A percentile compares a stretch with the other conserved stretches of the same genome.
phyloP scores from a whole-genome alignment of 495 filamentous ascomycete genomes.

The Annulohypoxylon moriforme region DNA sequence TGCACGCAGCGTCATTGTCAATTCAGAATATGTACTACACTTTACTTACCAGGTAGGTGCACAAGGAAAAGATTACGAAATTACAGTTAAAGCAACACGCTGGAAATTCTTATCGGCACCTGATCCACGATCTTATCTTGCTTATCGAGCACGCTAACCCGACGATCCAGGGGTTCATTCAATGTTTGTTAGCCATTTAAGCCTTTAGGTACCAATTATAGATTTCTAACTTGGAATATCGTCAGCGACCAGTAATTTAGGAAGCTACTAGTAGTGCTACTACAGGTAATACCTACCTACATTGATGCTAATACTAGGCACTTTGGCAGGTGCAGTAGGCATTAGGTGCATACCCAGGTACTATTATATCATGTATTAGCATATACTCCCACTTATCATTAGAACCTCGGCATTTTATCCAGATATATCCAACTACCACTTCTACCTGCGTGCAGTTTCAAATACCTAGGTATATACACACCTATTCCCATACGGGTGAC shows the following conservation, averaged over 20 bases:
- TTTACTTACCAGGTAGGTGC: neutral
- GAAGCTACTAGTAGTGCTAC: neutral
- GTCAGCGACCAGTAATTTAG: conserved; percentile 2
- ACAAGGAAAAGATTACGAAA: conserved; percentile 26
- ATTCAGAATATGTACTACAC: neutral
- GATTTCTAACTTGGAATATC: neutral
- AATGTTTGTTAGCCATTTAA: neutral
- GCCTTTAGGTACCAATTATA: neutral
- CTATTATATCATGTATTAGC: no score
- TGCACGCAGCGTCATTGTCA: conserved; percentile 30
- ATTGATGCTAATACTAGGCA: neutral
- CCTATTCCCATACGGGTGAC: neutral
- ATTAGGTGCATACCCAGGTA: no score
- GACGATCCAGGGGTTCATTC: conserved; percentile 40
- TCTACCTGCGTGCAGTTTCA: neutral
- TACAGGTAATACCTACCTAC: neutral
- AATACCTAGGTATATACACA: no score
- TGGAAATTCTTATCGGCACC: conserved; percentile 47
- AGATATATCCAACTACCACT: conserved; percentile 13
- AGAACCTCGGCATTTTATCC: conserved; percentile 32
- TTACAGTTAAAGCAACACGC: conserved; percentile 35
- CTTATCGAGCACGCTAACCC: conserved; percentile 43
- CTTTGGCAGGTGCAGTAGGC: neutral
- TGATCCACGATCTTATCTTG: conserved; percentile 40
- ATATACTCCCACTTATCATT: conserved; percentile 6